phyloP scores from a whole-genome alignment of 179 eudicot genomes.

The Vitellaria paradoxa region DNA sequence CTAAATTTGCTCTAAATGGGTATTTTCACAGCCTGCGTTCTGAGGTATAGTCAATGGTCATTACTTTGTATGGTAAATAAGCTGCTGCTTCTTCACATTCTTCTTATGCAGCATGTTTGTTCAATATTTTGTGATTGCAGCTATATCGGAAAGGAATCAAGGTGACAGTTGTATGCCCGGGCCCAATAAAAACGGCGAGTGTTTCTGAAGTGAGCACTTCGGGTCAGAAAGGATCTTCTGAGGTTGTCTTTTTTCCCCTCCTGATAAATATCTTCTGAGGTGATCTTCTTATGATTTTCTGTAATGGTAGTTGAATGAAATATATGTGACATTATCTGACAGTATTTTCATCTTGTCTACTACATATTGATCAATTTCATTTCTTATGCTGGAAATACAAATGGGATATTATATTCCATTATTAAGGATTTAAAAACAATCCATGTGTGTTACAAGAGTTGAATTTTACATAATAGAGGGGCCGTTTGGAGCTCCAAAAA shows the following conservation, averaged over 20 bases:
- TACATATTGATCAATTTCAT: not conserved
- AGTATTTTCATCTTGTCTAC: not conserved
- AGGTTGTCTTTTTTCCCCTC: not conserved
- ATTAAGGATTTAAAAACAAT: not conserved
- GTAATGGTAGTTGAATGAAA: not conserved
- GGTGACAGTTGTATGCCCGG: constrained; percentile 95
- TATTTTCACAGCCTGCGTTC: constrained; percentile 92
- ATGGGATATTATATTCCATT: not conserved
- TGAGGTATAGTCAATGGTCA: constrained; percentile 50
- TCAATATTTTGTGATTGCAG: constrained; percentile 36
- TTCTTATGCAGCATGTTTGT: not conserved
- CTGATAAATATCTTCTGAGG: constrained; percentile 16
- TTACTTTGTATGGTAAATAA: not conserved
- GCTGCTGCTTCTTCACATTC: not conserved
- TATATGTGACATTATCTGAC: not conserved
- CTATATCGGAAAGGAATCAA: constrained; percentile 76
- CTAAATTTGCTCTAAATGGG: constrained; percentile 89
- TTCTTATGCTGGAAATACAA: not conserved
- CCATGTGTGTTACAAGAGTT: not conserved
- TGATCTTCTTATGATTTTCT: constrained; percentile 20
- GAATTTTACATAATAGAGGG: not conserved
- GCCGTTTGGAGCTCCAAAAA: no score
- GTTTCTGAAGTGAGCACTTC: constrained; percentile 44
- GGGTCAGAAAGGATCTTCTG: constrained; percentile 31
- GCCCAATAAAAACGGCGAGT: constrained; percentile 72